Evolutionary conservation across 2,329 filamentous ascomycete genomes (phyloP).

Genomic region (Xylaria sp.): DNA sequence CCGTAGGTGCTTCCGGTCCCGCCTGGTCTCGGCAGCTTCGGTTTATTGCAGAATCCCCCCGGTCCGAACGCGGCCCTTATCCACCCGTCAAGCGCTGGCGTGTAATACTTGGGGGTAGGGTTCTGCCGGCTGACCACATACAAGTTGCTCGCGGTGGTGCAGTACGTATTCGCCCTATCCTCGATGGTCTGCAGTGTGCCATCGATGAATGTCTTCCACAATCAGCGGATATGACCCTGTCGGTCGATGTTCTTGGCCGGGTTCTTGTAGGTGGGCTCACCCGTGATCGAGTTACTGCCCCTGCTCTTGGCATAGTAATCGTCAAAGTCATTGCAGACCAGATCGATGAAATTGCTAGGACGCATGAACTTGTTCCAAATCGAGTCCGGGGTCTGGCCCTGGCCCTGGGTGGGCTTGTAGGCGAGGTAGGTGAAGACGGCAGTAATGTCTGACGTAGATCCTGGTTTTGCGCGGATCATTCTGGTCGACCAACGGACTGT

Average conservation of each 20-base stretch:
- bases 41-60: slow-evolving; percentile 11
- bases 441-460: slow-evolving; percentile 8
- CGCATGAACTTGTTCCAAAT: slow-evolving; percentile 16
- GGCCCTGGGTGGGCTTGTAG: background rate
- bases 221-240: slow-evolving; percentile 16
- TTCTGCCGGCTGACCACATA: background rate
- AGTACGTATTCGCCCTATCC: slow-evolving; percentile 7
- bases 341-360: slow-evolving; percentile 17
- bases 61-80: slow-evolving; percentile 5
- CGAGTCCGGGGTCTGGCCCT: background rate
- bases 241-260: background rate
- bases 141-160: slow-evolving; percentile 13
- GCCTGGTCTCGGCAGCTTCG: slow-evolving; percentile 11
- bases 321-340: slow-evolving; percentile 16
- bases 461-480: background rate
- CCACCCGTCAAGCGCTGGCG: background rate
- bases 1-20: slow-evolving; percentile 9
- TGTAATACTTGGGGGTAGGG: slow-evolving; percentile 12
- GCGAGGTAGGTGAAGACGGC: slow-evolving; percentile 17
- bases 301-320: background rate
- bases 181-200: slow-evolving; percentile 1
- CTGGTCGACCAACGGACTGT: slow-evolving; percentile 5
- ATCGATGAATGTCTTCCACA: slow-evolving; percentile 20
- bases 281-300: background rate
- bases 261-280: slow-evolving; percentile 18